A percentile compares a stretch with the other conserved stretches of the same genome.
These are phyloP conservation scores for Leishmania tropica DNA, from an alignment of 208 protist species.

Conservation along the genomic window DNA sequence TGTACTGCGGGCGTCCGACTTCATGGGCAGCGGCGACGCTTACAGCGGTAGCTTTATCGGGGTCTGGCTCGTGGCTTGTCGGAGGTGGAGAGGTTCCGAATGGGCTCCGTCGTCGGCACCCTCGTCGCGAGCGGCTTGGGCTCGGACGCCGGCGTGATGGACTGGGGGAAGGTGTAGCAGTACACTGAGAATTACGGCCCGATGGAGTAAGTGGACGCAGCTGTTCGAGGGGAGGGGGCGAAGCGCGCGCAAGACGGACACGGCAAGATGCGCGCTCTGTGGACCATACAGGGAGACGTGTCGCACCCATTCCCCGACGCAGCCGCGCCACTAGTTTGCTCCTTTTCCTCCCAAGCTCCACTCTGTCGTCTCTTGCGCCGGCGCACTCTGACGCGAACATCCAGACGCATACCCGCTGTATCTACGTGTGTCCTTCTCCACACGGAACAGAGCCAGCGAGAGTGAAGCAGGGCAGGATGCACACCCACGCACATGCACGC, in stretches of 20 bases:
- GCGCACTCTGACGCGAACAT: neutral
- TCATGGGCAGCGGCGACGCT: constrained; percentile 26
- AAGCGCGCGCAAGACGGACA: neutral
- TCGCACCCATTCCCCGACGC: neutral
- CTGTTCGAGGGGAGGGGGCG: neutral
- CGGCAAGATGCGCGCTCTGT: constrained; percentile 1
- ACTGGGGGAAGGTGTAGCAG: constrained; percentile 11
- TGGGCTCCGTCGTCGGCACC: constrained; percentile 21
- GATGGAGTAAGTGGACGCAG: constrained; percentile 1
- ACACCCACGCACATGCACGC: neutral
- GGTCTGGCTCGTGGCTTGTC: constrained; percentile 21
- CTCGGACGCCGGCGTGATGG: constrained; percentile 27
- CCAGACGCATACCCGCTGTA: neutral
- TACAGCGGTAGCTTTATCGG: constrained; percentile 29
- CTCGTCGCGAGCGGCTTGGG: constrained; percentile 33
- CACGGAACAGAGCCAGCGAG: neutral
- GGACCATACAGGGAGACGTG: neutral
- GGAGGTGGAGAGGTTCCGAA: constrained; percentile 20
- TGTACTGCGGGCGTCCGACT: constrained; percentile 27
- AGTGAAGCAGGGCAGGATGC: neutral
- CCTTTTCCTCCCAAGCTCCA: neutral
- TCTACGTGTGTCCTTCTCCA: neutral
- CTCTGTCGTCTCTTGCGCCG: neutral
- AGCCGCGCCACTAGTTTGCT: neutral
- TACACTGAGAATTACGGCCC: constrained; percentile 9